These are phyloP conservation scores for Nannochloropsis gaditana DNA, from an alignment of 108 stramenopile species.

Conservation along the genomic window DNA sequence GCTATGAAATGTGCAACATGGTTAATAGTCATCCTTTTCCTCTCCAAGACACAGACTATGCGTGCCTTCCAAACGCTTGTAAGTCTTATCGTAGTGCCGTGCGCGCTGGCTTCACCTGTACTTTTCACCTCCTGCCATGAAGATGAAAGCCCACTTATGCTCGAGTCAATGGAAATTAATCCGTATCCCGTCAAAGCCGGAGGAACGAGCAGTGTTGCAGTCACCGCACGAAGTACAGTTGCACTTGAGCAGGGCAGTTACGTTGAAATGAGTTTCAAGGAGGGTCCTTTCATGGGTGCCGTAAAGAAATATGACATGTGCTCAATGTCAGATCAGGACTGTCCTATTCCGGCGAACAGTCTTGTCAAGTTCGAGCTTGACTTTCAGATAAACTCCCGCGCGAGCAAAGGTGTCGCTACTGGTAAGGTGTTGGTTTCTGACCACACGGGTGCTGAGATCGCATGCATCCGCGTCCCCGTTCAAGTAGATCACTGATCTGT, in stretches of 20 bases:
- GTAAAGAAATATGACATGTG: background rate
- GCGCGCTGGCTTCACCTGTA: background rate
- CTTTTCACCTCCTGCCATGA: background rate
- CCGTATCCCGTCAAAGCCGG: background rate
- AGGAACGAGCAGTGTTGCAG: background rate
- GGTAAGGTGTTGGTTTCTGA: background rate
- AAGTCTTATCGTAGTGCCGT: too few relatives aligned
- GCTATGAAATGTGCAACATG: too few relatives aligned
- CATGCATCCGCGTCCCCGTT: background rate
- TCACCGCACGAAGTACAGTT: background rate
- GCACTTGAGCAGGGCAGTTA: background rate
- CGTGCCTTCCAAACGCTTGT: too few relatives aligned
- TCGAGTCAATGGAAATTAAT: background rate
- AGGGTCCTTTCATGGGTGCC: background rate
- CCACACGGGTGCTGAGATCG: background rate
- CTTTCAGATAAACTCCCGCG: background rate
- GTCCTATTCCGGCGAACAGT: background rate
- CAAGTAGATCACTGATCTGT: too few relatives aligned
- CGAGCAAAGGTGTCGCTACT: background rate
- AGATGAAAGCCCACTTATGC: background rate
- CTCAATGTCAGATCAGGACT: background rate
- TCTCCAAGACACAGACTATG: too few relatives aligned
- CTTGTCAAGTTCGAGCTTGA: background rate
- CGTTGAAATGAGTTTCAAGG: slow-evolving; percentile 11
- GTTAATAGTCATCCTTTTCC: too few relatives aligned